Evolutionary conservation across 805 yeast species (phyloP), one percentile per base, ranked within the genome.

Genomic region (Spathaspora passalidarum): DNA sequence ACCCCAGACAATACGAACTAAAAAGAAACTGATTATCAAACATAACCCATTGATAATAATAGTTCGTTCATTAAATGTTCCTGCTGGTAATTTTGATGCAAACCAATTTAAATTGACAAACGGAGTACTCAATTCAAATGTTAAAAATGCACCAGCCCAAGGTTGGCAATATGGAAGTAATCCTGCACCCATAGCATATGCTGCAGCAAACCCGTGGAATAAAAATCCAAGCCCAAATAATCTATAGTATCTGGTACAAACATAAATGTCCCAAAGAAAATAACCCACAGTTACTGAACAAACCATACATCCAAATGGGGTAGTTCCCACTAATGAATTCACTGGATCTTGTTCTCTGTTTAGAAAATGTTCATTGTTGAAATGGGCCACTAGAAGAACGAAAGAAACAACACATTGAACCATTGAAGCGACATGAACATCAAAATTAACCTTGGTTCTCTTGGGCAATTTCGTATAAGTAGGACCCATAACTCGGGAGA

Each of bases 31-130:
- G 2, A 72, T 46, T 53, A 94, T 73, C 49, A 94, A 72, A 19
- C 79, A 52, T 7, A 89, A 43, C 0, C 98, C 98, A 62, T 94
- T 94, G 54, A 84, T 55, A 13, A 79, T 59, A 43, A 81, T 78
- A 9, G 80, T 45, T 51, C 59, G 72, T 19, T 72, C 72, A 36
- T 86, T 82, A 43, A 88, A 73, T 3, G 80, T 64, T 3, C 86
- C 87, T 1, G 74, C 74, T 1, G 96, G 94, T 14, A 90, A 71
- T 56, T 87, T 84, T 25, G 86, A 76, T 26, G 89, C 82, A 64
- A 85, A 91, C 97, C 97, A 94, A 64, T 94, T 88, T 60, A 88
- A 63, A 65, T 94, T 95, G 50, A 94, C 96, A 66, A 94, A 94
- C 7, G 98, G 98, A 1, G 97, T 88, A 40, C 96, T 85, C 35